Percentiles rank a stretch among this genome's conserved stretches.
Conservation (phyloP, 352 stramenopile species). For the Pythium aquatile region DNA sequence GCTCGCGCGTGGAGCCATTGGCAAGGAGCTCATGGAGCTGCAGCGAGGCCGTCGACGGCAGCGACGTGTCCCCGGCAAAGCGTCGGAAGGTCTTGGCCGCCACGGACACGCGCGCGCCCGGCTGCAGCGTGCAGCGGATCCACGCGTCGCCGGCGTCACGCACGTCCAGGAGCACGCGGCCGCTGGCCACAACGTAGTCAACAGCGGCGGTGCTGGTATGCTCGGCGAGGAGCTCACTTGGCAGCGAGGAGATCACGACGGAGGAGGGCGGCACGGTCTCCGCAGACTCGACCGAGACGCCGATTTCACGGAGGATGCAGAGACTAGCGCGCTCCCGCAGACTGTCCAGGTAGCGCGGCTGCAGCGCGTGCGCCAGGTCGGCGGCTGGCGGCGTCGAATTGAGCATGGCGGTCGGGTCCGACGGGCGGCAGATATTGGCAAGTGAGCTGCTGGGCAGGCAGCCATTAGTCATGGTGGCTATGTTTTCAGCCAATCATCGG, state of each 20-base stretch:
- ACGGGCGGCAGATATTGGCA: not conserved
- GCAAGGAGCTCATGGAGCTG: slow-evolving; percentile 12
- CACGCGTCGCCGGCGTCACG: slow-evolving; percentile 71
- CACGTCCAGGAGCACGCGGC: slow-evolving; percentile 57
- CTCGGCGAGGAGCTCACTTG: slow-evolving; percentile 37
- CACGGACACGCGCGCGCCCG: slow-evolving; percentile 39
- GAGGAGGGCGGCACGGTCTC: not conserved
- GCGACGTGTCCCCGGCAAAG: slow-evolving; percentile 38
- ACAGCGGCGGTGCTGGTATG: slow-evolving; percentile 36
- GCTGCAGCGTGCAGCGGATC: slow-evolving; percentile 50
- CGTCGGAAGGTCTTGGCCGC: slow-evolving; percentile 33
- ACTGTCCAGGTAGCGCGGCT: slow-evolving; percentile 64
- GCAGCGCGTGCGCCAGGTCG: slow-evolving; percentile 39
- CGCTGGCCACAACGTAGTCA: slow-evolving; percentile 40
- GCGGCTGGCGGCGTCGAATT: slow-evolving; percentile 14
- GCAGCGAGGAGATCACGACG: slow-evolving; percentile 11
- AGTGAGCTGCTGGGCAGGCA: slow-evolving; percentile 7
- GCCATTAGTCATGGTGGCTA: not conserved
- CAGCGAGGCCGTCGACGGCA: slow-evolving; percentile 20
- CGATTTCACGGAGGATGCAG: slow-evolving; percentile 50
- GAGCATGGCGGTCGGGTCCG: slow-evolving; percentile 10
- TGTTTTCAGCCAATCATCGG: not conserved
- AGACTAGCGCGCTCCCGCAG: slow-evolving; percentile 54
- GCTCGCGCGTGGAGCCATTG: slow-evolving; percentile 5
- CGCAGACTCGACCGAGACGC: slow-evolving; percentile 33